Conservation (phyloP, 75 land plant genomes). For the Pinus albicaulis region DNA sequence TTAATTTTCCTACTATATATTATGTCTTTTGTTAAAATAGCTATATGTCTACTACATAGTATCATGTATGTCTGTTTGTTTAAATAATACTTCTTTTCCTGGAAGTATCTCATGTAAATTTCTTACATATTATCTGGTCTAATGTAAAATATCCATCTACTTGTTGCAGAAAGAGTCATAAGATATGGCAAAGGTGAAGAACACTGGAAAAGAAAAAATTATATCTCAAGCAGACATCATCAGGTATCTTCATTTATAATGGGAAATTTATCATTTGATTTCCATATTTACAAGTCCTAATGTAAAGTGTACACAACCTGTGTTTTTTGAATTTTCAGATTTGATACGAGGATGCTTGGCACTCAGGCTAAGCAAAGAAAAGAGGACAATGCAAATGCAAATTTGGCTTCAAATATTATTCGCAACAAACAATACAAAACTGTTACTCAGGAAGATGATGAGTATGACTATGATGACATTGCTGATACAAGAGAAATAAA, state of each 20-base stretch:
- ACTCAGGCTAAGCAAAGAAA: constrained; percentile 6
- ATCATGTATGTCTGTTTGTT: no score
- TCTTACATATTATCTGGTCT: not conserved
- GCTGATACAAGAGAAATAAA: constrained; percentile 42
- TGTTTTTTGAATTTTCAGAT: not conserved
- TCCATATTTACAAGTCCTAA: not conserved
- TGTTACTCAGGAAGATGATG: constrained; percentile 72
- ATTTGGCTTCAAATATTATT: constrained; percentile 64
- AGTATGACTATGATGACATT: constrained; percentile 78
- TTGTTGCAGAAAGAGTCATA: constrained; percentile 1
- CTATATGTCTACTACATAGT: not conserved
- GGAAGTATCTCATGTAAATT: not conserved
- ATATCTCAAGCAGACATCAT: not conserved
- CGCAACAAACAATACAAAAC: constrained; percentile 59
- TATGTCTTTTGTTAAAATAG: constrained; percentile 1
- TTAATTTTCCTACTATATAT: not conserved
- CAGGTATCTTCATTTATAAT: not conserved
- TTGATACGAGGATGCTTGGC: not conserved
- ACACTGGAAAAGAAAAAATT: not conserved
- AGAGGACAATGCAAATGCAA: constrained; percentile 53
- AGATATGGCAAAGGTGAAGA: not conserved
- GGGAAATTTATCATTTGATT: not conserved
- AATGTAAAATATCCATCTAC: not conserved
- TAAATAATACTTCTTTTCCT: not conserved
- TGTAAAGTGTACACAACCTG: not conserved